Evolutionary conservation across 768 basidiomycete genomes (phyloP).

Genomic region (Hygrophoropsis aurantiaca): DNA sequence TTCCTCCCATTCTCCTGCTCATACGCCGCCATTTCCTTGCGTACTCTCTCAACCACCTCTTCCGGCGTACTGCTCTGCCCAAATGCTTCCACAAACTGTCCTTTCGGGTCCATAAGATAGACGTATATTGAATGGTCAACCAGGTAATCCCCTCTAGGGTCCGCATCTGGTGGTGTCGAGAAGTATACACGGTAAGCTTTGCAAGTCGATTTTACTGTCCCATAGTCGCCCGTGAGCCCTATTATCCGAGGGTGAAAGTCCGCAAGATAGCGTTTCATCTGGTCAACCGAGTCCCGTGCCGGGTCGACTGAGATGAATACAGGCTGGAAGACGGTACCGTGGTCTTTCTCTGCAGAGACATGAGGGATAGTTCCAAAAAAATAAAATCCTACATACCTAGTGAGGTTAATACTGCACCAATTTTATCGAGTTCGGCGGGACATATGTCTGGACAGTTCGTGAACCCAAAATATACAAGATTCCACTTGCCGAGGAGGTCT

Average conservation of each 20-base stretch:
- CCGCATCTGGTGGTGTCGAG: constrained; percentile 88
- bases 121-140: constrained; percentile 98
- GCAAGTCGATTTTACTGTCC: constrained; percentile 81
- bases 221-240: constrained; percentile 87
- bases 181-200: constrained; percentile 98
- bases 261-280: constrained; percentile 61
- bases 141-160: constrained; percentile 90
- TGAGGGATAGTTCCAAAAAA: constrained; percentile 1
- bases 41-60: constrained; percentile 65
- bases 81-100: constrained; percentile 95
- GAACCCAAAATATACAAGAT: constrained; percentile 96
- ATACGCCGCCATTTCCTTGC: constrained; percentile 49
- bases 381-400: constrained; percentile 52
- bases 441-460: constrained; percentile 99
- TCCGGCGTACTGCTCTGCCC: constrained; percentile 76
- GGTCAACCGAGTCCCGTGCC: constrained; percentile 72
- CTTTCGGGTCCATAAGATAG: constrained; percentile 95
- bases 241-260: constrained; percentile 93
- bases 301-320: constrained; percentile 98
- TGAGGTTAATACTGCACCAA: constrained; percentile 70
- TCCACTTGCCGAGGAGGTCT: constrained; percentile 88
- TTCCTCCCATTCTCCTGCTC: constrained; percentile 33
- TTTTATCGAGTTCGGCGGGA: constrained; percentile 96
- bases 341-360: constrained; percentile 54
- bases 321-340: constrained; percentile 76